Percentiles rank a stretch among this genome's conserved stretches.
Evolutionary conservation across 345 rosid genomes (phyloP).

Genomic region (Melaleuca quinquenervia): DNA sequence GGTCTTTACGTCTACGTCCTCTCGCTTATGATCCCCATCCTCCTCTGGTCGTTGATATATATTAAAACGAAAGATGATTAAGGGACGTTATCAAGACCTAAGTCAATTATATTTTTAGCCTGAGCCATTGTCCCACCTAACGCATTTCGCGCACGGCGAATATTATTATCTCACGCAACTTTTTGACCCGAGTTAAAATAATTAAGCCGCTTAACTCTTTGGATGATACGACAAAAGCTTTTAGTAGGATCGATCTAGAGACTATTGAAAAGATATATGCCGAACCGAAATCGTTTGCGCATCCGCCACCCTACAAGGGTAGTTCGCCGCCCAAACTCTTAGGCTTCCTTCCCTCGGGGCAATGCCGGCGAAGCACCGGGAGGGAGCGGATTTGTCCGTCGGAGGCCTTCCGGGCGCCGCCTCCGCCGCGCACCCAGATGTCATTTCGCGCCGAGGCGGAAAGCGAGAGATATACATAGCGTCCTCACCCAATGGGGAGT

Average conservation of each 20-base stretch:
- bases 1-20: neutral
- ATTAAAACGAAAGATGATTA: neutral
- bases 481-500: neutral
- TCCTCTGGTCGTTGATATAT: neutral
- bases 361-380: neutral
- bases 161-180: neutral
- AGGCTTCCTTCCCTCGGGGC: neutral
- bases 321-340: neutral
- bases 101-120: neutral
- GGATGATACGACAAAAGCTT: neutral
- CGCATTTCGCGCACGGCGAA: neutral
- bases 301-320: neutral
- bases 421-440: accelerated
- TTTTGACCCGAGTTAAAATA: neutral
- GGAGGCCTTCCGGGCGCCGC: neutral
- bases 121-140: neutral
- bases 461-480: neutral
- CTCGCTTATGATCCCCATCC: neutral
- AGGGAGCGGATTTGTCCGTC: neutral
- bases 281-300: neutral
- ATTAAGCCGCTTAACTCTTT: no score
- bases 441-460: neutral
- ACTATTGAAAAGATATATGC: no score
- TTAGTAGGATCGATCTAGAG: neutral
- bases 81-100: neutral